Evolutionary conservation across 306 rosid genomes (phyloP).

Genomic region (Fragaria vesca): DNA sequence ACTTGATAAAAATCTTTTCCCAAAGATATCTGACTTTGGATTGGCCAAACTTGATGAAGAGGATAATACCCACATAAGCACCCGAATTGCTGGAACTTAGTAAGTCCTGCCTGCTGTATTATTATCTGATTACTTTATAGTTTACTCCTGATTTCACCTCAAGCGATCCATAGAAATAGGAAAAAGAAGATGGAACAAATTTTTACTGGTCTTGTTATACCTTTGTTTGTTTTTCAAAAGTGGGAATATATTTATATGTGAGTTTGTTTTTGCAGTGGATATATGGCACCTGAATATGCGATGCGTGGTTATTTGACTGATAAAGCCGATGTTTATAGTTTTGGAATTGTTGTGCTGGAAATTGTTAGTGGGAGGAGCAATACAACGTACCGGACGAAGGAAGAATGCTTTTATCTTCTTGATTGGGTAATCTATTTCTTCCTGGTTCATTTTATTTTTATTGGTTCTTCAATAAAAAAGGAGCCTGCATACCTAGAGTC

Average conservation of each 20-base stretch:
- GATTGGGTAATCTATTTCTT: slow-evolving; percentile 32
- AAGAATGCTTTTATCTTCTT: slow-evolving; percentile 19
- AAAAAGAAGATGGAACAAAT: background rate
- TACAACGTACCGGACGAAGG: slow-evolving; percentile 13
- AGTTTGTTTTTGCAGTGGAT: slow-evolving; percentile 24
- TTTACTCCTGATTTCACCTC: background rate
- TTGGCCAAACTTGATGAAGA: slow-evolving; percentile 45
- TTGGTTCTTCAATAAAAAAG: background rate
- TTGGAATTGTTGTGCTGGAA: slow-evolving; percentile 30
- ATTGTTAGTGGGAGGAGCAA: slow-evolving; percentile 27
- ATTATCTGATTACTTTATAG: background rate
- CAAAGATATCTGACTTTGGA: slow-evolving; percentile 43
- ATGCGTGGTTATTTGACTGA: slow-evolving; percentile 32
- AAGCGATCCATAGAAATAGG: background rate
- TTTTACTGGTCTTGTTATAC: background rate
- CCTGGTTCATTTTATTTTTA: background rate
- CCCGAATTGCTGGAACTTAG: slow-evolving; percentile 39
- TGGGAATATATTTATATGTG: background rate
- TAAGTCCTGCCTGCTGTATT: slow-evolving; percentile 11
- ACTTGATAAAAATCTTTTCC: slow-evolving; percentile 36
- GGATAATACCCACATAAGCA: slow-evolving; percentile 41
- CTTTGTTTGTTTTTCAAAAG: background rate
- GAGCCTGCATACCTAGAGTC: background rate
- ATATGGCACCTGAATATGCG: slow-evolving; percentile 26
- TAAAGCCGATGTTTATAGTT: slow-evolving; percentile 40